Evolutionary conservation across 2,329 filamentous ascomycete species (phyloP), one percentile per base, ranked within the genome.

Genomic region (Colletotrichum sp.): DNA sequence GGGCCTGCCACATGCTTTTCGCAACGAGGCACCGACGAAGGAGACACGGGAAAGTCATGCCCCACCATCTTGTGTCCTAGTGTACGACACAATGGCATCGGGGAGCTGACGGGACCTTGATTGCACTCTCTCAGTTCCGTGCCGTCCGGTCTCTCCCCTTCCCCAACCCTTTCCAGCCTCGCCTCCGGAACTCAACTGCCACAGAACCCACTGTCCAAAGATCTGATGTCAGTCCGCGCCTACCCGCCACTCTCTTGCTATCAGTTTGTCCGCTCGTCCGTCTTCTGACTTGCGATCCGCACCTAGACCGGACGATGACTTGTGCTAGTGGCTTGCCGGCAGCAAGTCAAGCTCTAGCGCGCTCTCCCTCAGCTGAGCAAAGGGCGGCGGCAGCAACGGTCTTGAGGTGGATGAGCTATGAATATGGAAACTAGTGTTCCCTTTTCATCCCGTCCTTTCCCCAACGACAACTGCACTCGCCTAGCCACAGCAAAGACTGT

Each of bases 1-100:
- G 21, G 65, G 24, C 59, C 49, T 66, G 26, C 72, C 72, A 75
- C 72, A 72, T 75, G 72, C 68, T 75, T 75, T 67, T 63, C 18
- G 68, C 30, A 71, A 39, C 6, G 16, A 57, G 59, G 39, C 70
- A 21, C 18, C 18, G 36, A 44, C 32, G 57, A 39, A 69, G 36
- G 44, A 24, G 44, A 52, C n/a, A 52, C 44, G 44, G 44, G 44
- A 52, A 21, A 52, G 66, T 62, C 32, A 44, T 64, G 24, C 59
- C 59, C 71, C 71, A 74, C 59, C 71, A 15, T 24, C 18, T n/a
- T 30, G 15, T 49, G 16, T 39, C 32, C 28, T 34, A 30, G 44
- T 24, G 10, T 21, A 52, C n/a, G 44, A 52, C 12, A 52, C 44
- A 52, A 13, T 52, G 44, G n/a, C 44, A 52, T 52, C 44, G 44